These are phyloP conservation scores for Ascochyta koolunga DNA, from an alignment of 2,329 filamentous ascomycete species.

Conservation along the genomic window DNA sequence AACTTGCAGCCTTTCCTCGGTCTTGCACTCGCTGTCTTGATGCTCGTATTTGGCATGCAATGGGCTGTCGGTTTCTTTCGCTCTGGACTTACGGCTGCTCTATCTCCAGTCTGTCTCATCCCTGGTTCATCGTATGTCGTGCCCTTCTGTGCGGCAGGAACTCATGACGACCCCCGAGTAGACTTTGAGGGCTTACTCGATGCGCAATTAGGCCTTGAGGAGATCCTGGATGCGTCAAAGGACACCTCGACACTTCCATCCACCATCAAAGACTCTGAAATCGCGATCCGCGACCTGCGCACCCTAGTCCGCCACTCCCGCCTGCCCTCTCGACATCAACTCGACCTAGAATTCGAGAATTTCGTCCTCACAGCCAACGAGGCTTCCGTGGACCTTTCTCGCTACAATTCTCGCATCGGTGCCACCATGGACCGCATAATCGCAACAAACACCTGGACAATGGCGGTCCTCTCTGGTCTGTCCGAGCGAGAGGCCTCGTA, in stretches of 20 bases:
- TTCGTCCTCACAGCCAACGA: slow-evolving; percentile 73
- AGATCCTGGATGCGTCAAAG: slow-evolving; percentile 71
- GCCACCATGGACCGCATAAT: slow-evolving; percentile 76
- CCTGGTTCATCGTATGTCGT: slow-evolving; percentile 69
- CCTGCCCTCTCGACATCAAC: slow-evolving; percentile 70
- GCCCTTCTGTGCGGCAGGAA: slow-evolving; percentile 62
- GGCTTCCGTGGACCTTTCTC: slow-evolving; percentile 70
- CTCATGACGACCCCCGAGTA: slow-evolving; percentile 32
- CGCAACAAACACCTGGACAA: slow-evolving; percentile 76
- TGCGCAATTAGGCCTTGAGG: slow-evolving; percentile 77
- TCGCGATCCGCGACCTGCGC: slow-evolving; percentile 74
- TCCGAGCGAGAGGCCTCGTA: slow-evolving; percentile 49
- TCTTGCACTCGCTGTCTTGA: slow-evolving; percentile 61
- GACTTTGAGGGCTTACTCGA: slow-evolving; percentile 79
- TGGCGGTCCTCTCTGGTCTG: slow-evolving; percentile 70
- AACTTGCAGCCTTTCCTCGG: slow-evolving; percentile 68
- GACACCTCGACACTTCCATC: slow-evolving; percentile 71
- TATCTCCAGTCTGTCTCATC: slow-evolving; percentile 73
- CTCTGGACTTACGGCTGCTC: slow-evolving; percentile 66
- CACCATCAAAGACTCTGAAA: slow-evolving; percentile 79
- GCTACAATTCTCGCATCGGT: slow-evolving; percentile 78
- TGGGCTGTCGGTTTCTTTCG: slow-evolving; percentile 62
- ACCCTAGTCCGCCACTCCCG: slow-evolving; percentile 74
- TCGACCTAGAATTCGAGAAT: slow-evolving; percentile 75
- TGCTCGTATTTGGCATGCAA: slow-evolving; percentile 63